phyloP scores from a whole-genome alignment of 202 grass and related monocot species.

The Bolboschoenoplectus hybrid region DNA sequence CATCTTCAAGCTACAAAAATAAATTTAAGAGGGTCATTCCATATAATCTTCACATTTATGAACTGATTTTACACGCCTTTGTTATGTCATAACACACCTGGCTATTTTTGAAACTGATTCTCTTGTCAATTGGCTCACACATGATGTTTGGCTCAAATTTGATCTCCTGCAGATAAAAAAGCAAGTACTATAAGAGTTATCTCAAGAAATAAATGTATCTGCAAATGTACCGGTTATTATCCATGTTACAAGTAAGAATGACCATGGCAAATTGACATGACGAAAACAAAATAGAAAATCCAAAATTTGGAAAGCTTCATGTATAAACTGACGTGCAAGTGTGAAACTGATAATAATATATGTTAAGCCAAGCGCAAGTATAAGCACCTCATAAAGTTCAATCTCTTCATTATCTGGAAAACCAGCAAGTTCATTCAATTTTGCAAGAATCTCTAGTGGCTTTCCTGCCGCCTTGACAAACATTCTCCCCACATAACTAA shows the following conservation, averaged over 20 bases:
- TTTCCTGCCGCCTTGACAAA: conserved; percentile 70
- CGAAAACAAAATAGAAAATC: conserved; percentile 34
- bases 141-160: conserved; percentile 96
- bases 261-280: conserved; percentile 29
- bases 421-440: conserved; percentile 86
- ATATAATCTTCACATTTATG: conserved; percentile 29
- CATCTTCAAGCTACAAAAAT: conserved; percentile 81
- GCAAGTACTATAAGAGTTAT: conserved; percentile 16
- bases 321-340: conserved; percentile 6
- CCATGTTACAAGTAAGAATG: conserved; percentile 27
- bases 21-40: conserved; percentile 41
- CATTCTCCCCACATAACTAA: conserved; percentile 71
- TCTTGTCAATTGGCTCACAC: conserved; percentile 84
- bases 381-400: conserved; percentile 75
- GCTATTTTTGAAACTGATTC: conserved; percentile 63
- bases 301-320: conserved; percentile 19
- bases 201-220: conserved; percentile 14
- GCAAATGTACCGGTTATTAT: conserved; percentile 29
- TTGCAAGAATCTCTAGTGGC: conserved; percentile 66
- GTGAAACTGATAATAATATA: conserved; percentile 38
- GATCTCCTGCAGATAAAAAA: conserved; percentile 70
- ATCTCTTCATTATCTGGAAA: conserved; percentile 73
- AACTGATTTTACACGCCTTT: conserved; percentile 29
- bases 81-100: conserved; percentile 59
- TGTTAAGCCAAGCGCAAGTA: conserved; percentile 37